Conservation (phyloP, 352 stramenopile species). For the Phytophthora foliorum region DNA sequence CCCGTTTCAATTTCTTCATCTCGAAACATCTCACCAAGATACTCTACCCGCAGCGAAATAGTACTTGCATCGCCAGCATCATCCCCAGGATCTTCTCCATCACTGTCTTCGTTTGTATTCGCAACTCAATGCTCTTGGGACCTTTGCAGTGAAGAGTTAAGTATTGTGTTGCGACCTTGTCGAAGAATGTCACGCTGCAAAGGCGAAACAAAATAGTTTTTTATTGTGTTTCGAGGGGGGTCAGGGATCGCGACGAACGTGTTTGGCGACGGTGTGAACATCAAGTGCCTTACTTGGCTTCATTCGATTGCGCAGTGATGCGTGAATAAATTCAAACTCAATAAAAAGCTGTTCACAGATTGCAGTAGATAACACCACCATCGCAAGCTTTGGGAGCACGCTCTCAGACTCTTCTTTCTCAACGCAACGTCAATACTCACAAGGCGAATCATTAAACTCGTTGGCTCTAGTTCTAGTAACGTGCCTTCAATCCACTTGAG, state of each 20-base stretch:
- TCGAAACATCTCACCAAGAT: conserved; percentile 2
- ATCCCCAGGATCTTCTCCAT: background rate
- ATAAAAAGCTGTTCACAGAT: conserved; percentile 3
- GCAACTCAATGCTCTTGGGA: background rate
- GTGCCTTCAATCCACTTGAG: background rate
- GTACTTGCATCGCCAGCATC: background rate
- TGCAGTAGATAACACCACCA: background rate
- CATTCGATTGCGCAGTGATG: background rate
- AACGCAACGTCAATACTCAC: background rate
- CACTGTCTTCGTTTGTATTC: background rate
- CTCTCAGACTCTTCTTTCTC: background rate
- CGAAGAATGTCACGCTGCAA: background rate
- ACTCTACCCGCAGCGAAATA: background rate
- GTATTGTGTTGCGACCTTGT: background rate
- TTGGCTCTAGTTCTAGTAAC: background rate
- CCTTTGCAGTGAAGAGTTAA: background rate
- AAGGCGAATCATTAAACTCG: background rate
- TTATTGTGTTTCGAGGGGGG: background rate
- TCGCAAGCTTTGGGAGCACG: background rate
- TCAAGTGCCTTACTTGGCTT: background rate
- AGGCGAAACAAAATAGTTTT: background rate
- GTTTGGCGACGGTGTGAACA: background rate
- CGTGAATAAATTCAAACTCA: background rate
- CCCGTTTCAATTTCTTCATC: background rate
- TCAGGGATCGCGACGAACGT: background rate